Percentiles rank a stretch among this genome's conserved stretches.
Evolutionary conservation across 164 flowering plant genomes (phyloP).

Genomic region (Stephania cephalantha): DNA sequence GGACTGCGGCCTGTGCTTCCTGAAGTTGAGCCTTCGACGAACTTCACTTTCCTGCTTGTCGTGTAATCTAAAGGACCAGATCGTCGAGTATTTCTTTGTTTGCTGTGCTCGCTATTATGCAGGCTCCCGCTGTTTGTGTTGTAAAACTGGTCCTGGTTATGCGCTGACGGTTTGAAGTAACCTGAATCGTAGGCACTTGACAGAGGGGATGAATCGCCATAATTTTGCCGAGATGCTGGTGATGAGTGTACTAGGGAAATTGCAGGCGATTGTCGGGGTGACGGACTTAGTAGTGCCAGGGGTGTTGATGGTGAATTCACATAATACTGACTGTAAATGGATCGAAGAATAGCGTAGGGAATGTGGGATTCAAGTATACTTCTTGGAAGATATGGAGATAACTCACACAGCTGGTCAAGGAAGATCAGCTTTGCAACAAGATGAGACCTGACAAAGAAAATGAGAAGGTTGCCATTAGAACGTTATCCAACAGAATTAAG

Average conservation of each 20-base stretch:
- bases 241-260: conserved; percentile 59
- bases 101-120: conserved; percentile 30
- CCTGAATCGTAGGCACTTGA: conserved; percentile 42
- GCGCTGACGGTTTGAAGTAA: conserved; percentile 46
- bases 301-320: conserved; percentile 53
- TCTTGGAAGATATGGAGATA: conserved; percentile 80
- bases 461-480: neutral
- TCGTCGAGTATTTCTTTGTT: conserved; percentile 49
- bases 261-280: conserved; percentile 79
- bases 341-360: conserved; percentile 82
- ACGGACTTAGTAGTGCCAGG: conserved; percentile 43
- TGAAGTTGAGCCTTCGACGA: conserved; percentile 67
- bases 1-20: conserved; percentile 87
- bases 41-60: conserved; percentile 59
- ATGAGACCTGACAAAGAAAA: conserved; percentile 52
- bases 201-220: conserved; percentile 52
- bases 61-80: conserved; percentile 93
- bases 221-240: conserved; percentile 47
- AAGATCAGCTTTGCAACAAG: conserved; percentile 83
- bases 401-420: conserved; percentile 85
- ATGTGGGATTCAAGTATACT: conserved; percentile 73
- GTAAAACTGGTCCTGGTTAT: conserved; percentile 44
- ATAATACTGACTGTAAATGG: conserved; percentile 87
- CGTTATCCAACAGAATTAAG: neutral
- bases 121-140: conserved; percentile 39